Evolutionary conservation across 805 yeast species (phyloP), one percentile per base, ranked within the genome.

Genomic region (Yamadazyma sp.): DNA sequence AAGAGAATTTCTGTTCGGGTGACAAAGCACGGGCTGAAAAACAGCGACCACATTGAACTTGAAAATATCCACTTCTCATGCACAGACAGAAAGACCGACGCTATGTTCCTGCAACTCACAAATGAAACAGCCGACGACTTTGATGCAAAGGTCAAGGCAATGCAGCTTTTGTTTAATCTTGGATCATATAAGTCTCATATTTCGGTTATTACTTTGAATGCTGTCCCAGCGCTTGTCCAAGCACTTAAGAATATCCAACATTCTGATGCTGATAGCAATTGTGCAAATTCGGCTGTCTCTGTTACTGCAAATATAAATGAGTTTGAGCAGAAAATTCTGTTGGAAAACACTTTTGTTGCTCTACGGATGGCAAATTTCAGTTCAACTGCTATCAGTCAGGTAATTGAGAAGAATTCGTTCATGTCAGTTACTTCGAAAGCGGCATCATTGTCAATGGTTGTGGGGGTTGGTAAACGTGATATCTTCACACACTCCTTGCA

Each of bases 41-140:
- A 25, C 5, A 7, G 20, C 10, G 63, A 58, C 30, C 50, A 38
- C 14, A 14, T 56, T 7, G 40, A 40, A 3, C 15, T 56, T 10
- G 37, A 43, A 15, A 46, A 45, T 20, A 14, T 46, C 19, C 19
- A 36, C 13, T 1, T 38, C 14, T 35, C 41, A 3, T 35, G 35
- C 21, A 30, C 34, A 6, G 30, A 35, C 18, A 31, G 40, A 21
- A 22, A 26, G 16, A 20, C 28, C 3, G 39, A 40, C 21, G 38
- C 47, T 6, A 24, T 23, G 16, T 42, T 46, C 23, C 40, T 45
- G 40, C 34, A 24, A 23, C 20, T 31, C 11, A 21, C 40, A 6
- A 32, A 15, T 6, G 40, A 42, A 5, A n/a, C 13, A 1, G 28
- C 27, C 3, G 37, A 37, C 11, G 43, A 27, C 16, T 32, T 37